A percentile compares a stretch with the other conserved stretches of the same genome.
These are phyloP conservation scores for Xanthoconium purpureum DNA, from an alignment of 768 basidiomycete genomes.

Conservation along the genomic window DNA sequence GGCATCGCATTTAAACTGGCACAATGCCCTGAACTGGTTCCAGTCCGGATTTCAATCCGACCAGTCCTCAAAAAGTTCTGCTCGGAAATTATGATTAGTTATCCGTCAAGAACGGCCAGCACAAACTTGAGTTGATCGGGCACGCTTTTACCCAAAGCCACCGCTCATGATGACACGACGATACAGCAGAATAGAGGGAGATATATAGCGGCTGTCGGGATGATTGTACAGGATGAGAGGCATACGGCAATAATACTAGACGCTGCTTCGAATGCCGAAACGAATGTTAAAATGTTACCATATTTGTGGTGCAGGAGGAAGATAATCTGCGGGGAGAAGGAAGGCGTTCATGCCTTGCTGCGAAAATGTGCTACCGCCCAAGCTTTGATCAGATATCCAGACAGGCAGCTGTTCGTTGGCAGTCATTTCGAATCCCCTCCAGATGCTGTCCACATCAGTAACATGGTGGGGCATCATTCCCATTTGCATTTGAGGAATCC, in stretches of 20 bases:
- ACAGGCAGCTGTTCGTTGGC: conserved; percentile 75
- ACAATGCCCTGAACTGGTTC: neutral
- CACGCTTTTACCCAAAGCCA: neutral
- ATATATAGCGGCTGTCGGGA: conserved; percentile 18
- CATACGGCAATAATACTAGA: conserved; percentile 25
- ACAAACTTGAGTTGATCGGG: conserved; percentile 7
- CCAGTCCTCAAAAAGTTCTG: conserved; percentile 6
- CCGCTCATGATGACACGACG: conserved; percentile 5
- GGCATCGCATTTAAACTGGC: neutral
- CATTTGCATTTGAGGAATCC: conserved; percentile 32
- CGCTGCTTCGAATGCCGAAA: conserved; percentile 1
- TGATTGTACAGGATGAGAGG: conserved; percentile 21
- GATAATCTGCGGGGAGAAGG: conserved; percentile 70
- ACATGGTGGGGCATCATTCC: conserved; percentile 25
- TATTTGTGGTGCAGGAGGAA: conserved; percentile 69
- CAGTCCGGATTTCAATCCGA: conserved; percentile 16
- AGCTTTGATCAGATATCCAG: conserved; percentile 81
- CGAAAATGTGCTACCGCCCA: conserved; percentile 71
- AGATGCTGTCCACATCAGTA: conserved; percentile 59
- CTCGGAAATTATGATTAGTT: neutral
- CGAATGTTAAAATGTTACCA: conserved; percentile 46
- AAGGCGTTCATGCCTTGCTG: conserved; percentile 87
- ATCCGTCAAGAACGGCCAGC: neutral
- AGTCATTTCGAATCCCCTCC: conserved; percentile 71
- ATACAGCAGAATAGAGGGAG: conserved; percentile 7